Conservation (phyloP, 352 stramenopile genomes). For the Lagenidium giganteum region DNA sequence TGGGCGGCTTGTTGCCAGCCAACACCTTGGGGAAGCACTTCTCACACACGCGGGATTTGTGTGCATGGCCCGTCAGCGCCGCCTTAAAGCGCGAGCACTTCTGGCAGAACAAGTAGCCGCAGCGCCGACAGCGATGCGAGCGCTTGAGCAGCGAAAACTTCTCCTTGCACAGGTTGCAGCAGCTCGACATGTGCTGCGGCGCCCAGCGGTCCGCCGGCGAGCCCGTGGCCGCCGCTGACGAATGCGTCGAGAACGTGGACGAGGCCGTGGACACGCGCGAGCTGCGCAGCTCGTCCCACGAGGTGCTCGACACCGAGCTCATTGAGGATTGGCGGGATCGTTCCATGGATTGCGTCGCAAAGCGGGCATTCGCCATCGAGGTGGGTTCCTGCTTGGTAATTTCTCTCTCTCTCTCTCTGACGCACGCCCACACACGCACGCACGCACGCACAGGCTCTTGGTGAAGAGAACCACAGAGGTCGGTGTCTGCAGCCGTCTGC, state of each 20-base stretch:
- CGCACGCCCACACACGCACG: too few species aligned
- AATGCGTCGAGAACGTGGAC: constrained; percentile 14
- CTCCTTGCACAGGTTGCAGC: constrained; percentile 72
- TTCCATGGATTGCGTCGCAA: constrained; percentile 9
- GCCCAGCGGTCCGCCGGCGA: constrained; percentile 56
- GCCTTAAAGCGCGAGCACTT: constrained; percentile 81
- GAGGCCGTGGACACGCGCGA: constrained; percentile 36
- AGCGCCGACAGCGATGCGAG: constrained; percentile 75
- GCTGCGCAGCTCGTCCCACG: too few species aligned
- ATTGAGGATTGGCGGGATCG: constrained; percentile 16
- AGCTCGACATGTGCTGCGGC: constrained; percentile 62
- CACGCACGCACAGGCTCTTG: too few species aligned
- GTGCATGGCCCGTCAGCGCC: constrained; percentile 68
- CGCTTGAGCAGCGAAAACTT: constrained; percentile 81
- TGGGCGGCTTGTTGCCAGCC: constrained; percentile 55
- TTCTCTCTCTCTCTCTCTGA: too few species aligned
- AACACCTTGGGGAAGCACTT: constrained; percentile 84
- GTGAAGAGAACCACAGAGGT: too few species aligned
- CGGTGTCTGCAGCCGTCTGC: too few species aligned
- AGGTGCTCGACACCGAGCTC: constrained; percentile 21
- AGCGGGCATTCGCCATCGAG: too few species aligned
- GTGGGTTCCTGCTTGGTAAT: too few species aligned
- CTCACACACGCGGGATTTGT: constrained; percentile 83
- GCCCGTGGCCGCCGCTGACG: too few species aligned
- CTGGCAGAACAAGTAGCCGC: constrained; percentile 77